Evolutionary conservation across 768 basidiomycete species (phyloP).

Genomic region (Holtermannia corniformis): DNA sequence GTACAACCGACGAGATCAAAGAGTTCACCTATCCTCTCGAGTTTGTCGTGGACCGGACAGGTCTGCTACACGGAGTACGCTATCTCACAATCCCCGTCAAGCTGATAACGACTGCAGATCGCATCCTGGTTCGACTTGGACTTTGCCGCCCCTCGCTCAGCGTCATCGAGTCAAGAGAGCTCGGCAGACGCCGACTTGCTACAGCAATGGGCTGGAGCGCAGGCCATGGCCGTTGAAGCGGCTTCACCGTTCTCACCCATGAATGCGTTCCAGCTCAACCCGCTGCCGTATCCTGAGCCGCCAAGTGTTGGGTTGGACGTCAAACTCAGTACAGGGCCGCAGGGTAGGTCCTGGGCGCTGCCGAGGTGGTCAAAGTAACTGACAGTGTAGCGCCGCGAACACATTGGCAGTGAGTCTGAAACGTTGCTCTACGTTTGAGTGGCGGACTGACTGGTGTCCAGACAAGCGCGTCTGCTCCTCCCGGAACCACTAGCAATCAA

Average conservation of each 20-base stretch:
- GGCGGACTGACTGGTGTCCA: conserved; percentile 1
- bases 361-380: not conserved
- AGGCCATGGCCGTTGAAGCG: conserved; percentile 10
- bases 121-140: conserved; percentile 41
- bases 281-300: conserved; percentile 26
- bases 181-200: conserved; percentile 10
- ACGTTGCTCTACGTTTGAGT: too few relatives aligned
- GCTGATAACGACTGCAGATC: conserved; percentile 17
- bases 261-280: conserved; percentile 19
- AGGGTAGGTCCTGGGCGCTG: conserved; percentile 13
- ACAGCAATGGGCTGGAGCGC: conserved; percentile 19
- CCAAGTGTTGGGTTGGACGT: conserved; percentile 29
- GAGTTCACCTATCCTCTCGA: conserved; percentile 33
- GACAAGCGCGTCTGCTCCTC: conserved; percentile 36
- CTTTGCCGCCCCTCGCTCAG: conserved; percentile 14
- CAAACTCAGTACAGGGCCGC: conserved; percentile 34
- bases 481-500: conserved; percentile 40
- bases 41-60: conserved; percentile 29
- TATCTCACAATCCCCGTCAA: not conserved
- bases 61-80: conserved; percentile 36
- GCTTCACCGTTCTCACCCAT: conserved; percentile 23
- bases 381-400: conserved; percentile 28
- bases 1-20: conserved; percentile 24
- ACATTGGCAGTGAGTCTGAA: conserved; percentile 41
- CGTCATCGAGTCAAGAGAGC: not conserved